phyloP scores from a whole-genome alignment of 2,329 filamentous ascomycete genomes.

The Tolypocladium nubicola region DNA sequence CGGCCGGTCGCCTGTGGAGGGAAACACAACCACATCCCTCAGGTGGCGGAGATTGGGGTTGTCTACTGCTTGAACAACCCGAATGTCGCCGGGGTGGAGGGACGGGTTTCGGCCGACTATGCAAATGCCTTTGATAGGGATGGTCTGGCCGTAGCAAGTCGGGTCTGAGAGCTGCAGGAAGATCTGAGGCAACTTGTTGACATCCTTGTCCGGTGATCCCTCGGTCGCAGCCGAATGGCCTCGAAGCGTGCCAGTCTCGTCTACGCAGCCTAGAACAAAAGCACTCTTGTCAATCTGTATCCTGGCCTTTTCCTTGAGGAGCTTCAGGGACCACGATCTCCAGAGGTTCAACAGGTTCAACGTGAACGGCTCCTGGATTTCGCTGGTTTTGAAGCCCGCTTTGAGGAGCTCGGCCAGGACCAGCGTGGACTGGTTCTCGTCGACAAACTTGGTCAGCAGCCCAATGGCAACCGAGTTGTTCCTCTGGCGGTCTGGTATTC shows the following conservation, averaged over 20 bases:
- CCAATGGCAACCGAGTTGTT: conserved; percentile 52
- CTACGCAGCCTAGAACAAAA: conserved; percentile 78
- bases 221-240: conserved; percentile 52
- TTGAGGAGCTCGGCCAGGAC: conserved; percentile 64
- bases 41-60: conserved; percentile 63
- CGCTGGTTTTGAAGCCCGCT: conserved; percentile 63
- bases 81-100: conserved; percentile 83
- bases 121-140: conserved; percentile 65
- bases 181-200: conserved; percentile 63
- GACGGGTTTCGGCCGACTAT: conserved; percentile 87
- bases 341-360: conserved; percentile 71
- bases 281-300: conserved; percentile 75
- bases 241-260: conserved; percentile 67
- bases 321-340: conserved; percentile 81
- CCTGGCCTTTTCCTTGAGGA: conserved; percentile 84
- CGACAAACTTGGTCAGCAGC: conserved; percentile 65
- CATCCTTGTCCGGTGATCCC: conserved; percentile 27
- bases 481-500: conserved; percentile 57
- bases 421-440: conserved; percentile 74
- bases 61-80: conserved; percentile 77
- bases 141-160: conserved; percentile 41
- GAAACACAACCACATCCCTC: conserved; percentile 78
- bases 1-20: conserved; percentile 71
- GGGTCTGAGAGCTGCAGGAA: conserved; percentile 71
- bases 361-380: conserved; percentile 64